Evolutionary conservation across 2,329 filamentous ascomycete species (phyloP).

Genomic region (Aspergillus luchuensis): DNA sequence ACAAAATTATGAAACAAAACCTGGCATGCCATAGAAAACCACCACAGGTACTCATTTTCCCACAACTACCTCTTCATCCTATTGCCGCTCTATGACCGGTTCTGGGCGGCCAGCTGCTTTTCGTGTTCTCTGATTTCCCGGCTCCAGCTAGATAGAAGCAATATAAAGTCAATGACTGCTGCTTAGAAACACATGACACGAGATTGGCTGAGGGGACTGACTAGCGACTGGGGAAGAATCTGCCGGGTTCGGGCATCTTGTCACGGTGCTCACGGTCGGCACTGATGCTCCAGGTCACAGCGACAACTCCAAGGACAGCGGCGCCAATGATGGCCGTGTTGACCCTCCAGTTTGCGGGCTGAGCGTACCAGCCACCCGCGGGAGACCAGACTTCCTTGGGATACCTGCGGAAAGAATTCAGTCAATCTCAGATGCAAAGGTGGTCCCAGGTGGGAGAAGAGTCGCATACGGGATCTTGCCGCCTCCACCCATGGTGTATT

Average conservation of each 20-base stretch:
- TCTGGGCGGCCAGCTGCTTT: slow-evolving; percentile 49
- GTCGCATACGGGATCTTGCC: slow-evolving; percentile 68
- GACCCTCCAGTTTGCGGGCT: slow-evolving; percentile 89
- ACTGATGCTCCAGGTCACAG: slow-evolving; percentile 70
- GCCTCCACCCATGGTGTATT: slow-evolving; percentile 68
- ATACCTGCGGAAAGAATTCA: slow-evolving; percentile 61
- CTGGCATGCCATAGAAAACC: slow-evolving; percentile 28
- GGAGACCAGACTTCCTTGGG: slow-evolving; percentile 99
- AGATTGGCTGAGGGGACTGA: slow-evolving; percentile 50
- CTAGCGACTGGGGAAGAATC: slow-evolving; percentile 85
- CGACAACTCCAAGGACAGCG: slow-evolving; percentile 68
- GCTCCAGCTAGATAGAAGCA: slow-evolving; percentile 60
- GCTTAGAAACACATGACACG: slow-evolving; percentile 1
- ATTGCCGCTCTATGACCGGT: slow-evolving; percentile 36
- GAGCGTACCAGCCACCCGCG: slow-evolving; percentile 94
- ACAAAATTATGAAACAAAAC: slow-evolving; percentile 38
- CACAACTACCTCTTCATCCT: slow-evolving; percentile 8
- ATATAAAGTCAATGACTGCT: slow-evolving; percentile 21
- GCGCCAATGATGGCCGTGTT: slow-evolving; percentile 80
- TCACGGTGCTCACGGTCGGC: slow-evolving; percentile 72
- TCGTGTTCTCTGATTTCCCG: slow-evolving; percentile 72
- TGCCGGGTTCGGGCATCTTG: slow-evolving; percentile 72
- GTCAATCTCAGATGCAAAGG: slow-evolving; percentile 25
- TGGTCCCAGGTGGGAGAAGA: slow-evolving; percentile 41
- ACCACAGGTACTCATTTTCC: slow-evolving; percentile 20